A percentile compares a stretch with the other conserved stretches of the same genome.
Conservation (phyloP, 768 basidiomycete genomes). For the Tremella mesenterica region DNA sequence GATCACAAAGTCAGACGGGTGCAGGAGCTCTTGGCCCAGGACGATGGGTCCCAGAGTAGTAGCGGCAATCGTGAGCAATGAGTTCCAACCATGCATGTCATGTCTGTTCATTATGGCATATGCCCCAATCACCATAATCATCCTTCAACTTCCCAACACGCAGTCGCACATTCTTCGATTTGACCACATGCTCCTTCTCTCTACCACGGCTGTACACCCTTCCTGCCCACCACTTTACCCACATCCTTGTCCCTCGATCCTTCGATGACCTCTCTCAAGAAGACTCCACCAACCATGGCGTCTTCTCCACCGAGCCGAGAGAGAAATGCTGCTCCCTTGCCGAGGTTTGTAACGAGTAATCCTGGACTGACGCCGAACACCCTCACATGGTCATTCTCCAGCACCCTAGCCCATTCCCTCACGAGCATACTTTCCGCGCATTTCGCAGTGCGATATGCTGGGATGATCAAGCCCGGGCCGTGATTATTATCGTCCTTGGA, state of each 20-base stretch:
- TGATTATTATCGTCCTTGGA: no score
- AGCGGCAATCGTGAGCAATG: not conserved
- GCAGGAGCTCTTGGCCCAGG: conserved; percentile 57
- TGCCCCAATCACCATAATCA: not conserved
- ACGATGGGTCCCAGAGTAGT: not conserved
- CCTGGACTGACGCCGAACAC: not conserved
- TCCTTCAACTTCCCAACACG: no score
- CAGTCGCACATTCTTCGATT: no score
- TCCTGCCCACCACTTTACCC: no score
- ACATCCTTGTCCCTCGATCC: no score
- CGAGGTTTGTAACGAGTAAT: not conserved
- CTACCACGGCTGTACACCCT: no score
- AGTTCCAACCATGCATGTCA: not conserved
- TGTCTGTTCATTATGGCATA: no score
- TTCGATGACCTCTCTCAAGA: no score
- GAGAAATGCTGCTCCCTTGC: not conserved
- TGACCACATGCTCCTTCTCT: no score
- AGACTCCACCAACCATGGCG: no score
- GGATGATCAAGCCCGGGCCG: no score
- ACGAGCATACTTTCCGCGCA: not conserved
- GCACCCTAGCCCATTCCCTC: not conserved
- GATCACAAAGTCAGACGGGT: conserved; percentile 71
- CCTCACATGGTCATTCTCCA: not conserved
- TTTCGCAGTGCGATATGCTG: not conserved
- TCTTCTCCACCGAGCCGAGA: no score